Percentiles rank a stretch among this genome's conserved stretches.
phyloP scores from a whole-genome alignment of 306 rosid genomes.

The Sechiopsis laciniata region DNA sequence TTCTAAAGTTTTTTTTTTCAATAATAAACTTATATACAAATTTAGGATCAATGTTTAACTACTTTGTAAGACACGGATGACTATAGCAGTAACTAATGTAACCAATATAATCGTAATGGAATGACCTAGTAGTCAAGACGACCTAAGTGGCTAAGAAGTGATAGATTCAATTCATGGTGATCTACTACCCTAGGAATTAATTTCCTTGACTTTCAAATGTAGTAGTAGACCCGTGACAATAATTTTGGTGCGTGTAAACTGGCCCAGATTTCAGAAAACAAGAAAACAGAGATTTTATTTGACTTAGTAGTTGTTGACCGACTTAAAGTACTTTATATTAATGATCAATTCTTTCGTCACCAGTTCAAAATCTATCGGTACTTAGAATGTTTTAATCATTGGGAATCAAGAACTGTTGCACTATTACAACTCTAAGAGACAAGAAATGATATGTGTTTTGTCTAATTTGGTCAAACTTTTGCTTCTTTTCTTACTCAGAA shows the following conservation, averaged over 20 bases:
- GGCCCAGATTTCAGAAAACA: too few relatives aligned
- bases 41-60: neutral
- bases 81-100: neutral
- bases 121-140: too few relatives aligned
- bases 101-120: neutral
- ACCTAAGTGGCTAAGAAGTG: too few relatives aligned
- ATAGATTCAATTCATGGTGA: too few relatives aligned
- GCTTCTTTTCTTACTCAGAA: conserved; percentile 42
- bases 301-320: neutral
- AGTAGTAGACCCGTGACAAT: too few relatives aligned
- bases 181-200: too few relatives aligned
- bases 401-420: neutral
- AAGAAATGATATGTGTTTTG: neutral
- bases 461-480: neutral
- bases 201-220: too few relatives aligned
- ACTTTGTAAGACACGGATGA: neutral
- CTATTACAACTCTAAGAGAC: neutral
- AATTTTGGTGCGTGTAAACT: too few relatives aligned
- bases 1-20: too few relatives aligned
- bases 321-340: neutral
- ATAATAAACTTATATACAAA: neutral
- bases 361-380: neutral
- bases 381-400: neutral
- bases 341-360: neutral
- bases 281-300: neutral